Base-by-base conservation (phyloP, 2,329 filamentous ascomycete species). In the Colletotrichum aenigma region DNA sequence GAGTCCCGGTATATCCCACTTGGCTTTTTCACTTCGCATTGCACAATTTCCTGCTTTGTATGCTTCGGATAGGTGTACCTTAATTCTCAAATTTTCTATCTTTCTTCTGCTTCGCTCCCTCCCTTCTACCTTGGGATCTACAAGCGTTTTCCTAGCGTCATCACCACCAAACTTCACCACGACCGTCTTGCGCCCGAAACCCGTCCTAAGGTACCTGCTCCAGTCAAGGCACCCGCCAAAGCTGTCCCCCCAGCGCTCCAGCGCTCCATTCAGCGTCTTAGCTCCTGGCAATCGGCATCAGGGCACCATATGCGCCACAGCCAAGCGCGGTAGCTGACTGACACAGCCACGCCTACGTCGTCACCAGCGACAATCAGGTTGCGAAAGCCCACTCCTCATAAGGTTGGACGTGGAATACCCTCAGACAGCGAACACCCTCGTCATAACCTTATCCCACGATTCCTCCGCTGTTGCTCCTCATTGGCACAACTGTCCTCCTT, bases 301-400 rank as follows among this genome's bases (percentile, higher is more conserved):
- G n/a, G 74, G 64, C 65, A 36, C 28, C 66, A 15, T 55, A 70
- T 76, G 71, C 74, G 74, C 78, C 78, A 78, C 78, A 79, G 60
- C 74, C 74, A 76, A 76, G 71, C 70, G 56, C 64, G 67, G 64
- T 68, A 75, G 69, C 76, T 71, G 72, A 70, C 71, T 32, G 74
- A 70, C 79, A 79, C 79, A 80, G 79, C 79, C 79, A 80, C 79
- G 65, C 24, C 78, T 79, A 81, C 80, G 79, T 83, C 82, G 82
- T 84, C 82, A 84, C 82, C 79, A 77, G 71, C 74, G 70, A 74
- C 74, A 76, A 76, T 70, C 74, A 76, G 74, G 71, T 76, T 76
- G 74, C 71, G 74, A 71, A 70, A 76, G 70, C 71, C 74, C 66
- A 76, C 74, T 66, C 75, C 66, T 77, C 73, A 76, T 58, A 76